Evolutionary conservation across 108 stramenopile species (phyloP), one percentile per base, ranked within the genome.

Genomic region (Skeletonema menzelii): DNA sequence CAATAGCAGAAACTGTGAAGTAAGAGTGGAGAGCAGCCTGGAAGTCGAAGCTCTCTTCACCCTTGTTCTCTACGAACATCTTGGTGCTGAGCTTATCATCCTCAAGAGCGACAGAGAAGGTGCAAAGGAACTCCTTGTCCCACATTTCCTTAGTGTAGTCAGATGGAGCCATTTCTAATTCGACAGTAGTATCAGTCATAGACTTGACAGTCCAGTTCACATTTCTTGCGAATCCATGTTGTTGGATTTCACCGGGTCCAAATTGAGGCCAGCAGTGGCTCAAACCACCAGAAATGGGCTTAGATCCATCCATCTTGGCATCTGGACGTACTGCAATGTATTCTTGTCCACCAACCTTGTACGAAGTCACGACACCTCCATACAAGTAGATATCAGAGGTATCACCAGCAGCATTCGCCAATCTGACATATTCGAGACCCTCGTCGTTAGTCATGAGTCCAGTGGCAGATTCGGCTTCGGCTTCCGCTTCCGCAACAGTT

Each of bases 201-300:
- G 82, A 83, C 62, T 83, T 88, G 40, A 98, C 88, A 37, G 80
- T 76, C 97, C 97, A 98, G 72, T 92, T 88, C 42, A 97, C 89
- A 68, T 98, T 98, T 53, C 97, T 89, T n/a, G 96, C 97, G 63
- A 98, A 98, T 65, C 97, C 97, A 73, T 98, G 97, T 69, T 98
- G 94, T 86, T 98, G 97, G 81, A 98, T 98, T 31, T 73, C 95
- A 26, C 93, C 91, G 27, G 93, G 93, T 59, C 93, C 93, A 60
- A 95, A 95, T 76, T 91, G 83, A 34, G 97, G 97, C 91, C 93
- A 98, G 91, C 97, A 98, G 82, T 94, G 93, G 40, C 86, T 88
- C 27, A 98, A 86, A 35, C 96, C 97, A 28, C 97, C 97, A 65
- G 86, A 86, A 67, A 98, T 98, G 11, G 97, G 97, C 82, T 98